Conservation (phyloP, 2,329 filamentous ascomycete genomes). For the Myrmaecium sp. region DNA sequence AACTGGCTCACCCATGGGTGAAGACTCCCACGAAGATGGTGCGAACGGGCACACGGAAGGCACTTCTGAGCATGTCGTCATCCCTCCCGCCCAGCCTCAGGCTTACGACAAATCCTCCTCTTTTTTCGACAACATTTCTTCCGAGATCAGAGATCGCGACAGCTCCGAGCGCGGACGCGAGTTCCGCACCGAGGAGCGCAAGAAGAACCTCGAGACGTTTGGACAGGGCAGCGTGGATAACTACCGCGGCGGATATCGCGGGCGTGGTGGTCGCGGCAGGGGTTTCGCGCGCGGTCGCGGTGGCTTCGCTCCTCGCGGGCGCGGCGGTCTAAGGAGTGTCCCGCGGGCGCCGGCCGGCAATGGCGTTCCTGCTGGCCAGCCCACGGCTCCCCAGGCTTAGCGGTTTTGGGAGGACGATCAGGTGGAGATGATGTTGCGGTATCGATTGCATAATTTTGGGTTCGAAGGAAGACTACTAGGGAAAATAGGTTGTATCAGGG, state of each 20-base stretch:
- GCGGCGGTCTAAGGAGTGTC: too few relatives aligned
- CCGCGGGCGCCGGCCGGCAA: too few relatives aligned
- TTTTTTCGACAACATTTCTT: slow-evolving; percentile 98
- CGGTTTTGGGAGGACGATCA: too few relatives aligned
- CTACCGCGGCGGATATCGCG: slow-evolving; percentile 60
- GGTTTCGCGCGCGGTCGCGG: slow-evolving; percentile 30
- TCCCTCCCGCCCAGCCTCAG: slow-evolving; percentile 25
- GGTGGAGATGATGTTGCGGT: too few relatives aligned
- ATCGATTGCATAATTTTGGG: too few relatives aligned
- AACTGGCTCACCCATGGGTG: slow-evolving; percentile 47
- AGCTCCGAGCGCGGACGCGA: slow-evolving; percentile 52
- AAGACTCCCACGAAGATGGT: slow-evolving; percentile 17
- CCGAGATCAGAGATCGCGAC: slow-evolving; percentile 75
- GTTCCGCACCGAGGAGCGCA: slow-evolving; percentile 84
- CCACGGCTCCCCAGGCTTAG: too few relatives aligned
- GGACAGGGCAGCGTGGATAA: slow-evolving; percentile 90
- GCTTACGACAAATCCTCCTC: slow-evolving; percentile 77
- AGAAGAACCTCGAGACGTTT: slow-evolving; percentile 88
- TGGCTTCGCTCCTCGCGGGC: slow-evolving; percentile 27
- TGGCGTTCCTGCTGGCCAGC: too few relatives aligned
- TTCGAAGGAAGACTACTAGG: too few relatives aligned
- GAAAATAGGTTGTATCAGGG: too few relatives aligned
- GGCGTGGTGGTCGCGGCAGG: slow-evolving; percentile 55
- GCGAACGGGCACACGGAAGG: slow-evolving; percentile 17
- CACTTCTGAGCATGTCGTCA: slow-evolving; percentile 24